Evolutionary conservation across 2,329 filamentous ascomycete species (phyloP).

Genomic region (Diaporthe helianthi): DNA sequence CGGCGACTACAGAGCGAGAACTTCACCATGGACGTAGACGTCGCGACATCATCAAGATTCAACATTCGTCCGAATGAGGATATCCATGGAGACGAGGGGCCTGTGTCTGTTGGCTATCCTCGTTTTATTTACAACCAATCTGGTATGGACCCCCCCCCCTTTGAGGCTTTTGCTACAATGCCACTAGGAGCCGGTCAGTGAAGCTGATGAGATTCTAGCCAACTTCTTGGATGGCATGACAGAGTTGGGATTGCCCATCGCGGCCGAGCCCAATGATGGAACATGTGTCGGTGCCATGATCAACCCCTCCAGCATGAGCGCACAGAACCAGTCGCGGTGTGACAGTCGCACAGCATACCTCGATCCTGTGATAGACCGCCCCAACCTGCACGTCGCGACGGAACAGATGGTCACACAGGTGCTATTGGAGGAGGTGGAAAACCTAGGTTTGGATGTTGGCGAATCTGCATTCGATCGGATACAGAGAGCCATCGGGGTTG

Average conservation of each 20-base stretch:
- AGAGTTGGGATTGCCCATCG: conserved; percentile 46
- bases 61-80: conserved; percentile 41
- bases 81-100: conserved; percentile 45
- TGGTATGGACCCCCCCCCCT: conserved; percentile 43
- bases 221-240: conserved; percentile 47
- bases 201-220: conserved; percentile 39
- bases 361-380: conserved; percentile 44
- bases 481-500: conserved; percentile 44
- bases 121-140: conserved; percentile 49
- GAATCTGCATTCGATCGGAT: conserved; percentile 13
- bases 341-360: conserved; percentile 51
- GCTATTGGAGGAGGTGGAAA: conserved; percentile 37
- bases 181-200: not conserved
- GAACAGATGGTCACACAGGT: conserved; percentile 49
- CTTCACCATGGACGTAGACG: conserved; percentile 42
- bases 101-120: conserved; percentile 48
- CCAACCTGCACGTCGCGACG: conserved; percentile 49
- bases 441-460: conserved; percentile 23
- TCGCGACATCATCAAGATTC: conserved; percentile 36
- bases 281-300: conserved; percentile 46
- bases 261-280: conserved; percentile 48
- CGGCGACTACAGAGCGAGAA: conserved; percentile 44
- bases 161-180: not conserved
- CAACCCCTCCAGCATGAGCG: conserved; percentile 48
- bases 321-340: conserved; percentile 48